Evolutionary conservation across 768 basidiomycete species (phyloP).

Genomic region (Trametes maxima): DNA sequence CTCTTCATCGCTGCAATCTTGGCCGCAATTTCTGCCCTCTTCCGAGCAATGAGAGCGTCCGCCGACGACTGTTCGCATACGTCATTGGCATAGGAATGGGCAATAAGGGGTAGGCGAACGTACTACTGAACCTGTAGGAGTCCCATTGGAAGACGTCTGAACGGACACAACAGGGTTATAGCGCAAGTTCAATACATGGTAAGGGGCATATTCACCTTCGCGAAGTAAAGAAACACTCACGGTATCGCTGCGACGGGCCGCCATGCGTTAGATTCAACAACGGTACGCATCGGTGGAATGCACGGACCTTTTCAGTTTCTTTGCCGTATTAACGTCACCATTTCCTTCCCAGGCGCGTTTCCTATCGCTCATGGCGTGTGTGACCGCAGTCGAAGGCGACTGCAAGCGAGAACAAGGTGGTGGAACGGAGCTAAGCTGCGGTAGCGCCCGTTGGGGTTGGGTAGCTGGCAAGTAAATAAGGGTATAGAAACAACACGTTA

Average conservation of each 20-base stretch:
- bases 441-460: background rate
- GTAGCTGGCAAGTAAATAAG: background rate
- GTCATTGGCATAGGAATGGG: slow-evolving; percentile 3
- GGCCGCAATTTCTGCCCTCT: slow-evolving; percentile 82
- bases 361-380: slow-evolving; percentile 59
- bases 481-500: background rate
- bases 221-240: slow-evolving; percentile 57
- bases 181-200: slow-evolving; percentile 57
- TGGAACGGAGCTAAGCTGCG: slow-evolving; percentile 6
- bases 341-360: slow-evolving; percentile 63
- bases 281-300: slow-evolving; percentile 7
- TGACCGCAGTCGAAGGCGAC: background rate
- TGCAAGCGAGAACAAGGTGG: background rate
- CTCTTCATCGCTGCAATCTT: slow-evolving; percentile 79
- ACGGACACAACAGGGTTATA: slow-evolving; percentile 62
- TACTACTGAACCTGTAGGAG: slow-evolving; percentile 45
- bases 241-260: slow-evolving; percentile 52
- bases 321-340: slow-evolving; percentile 48
- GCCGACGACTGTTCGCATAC: slow-evolving; percentile 41
- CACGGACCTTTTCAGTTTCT: slow-evolving; percentile 70
- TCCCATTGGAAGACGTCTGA: slow-evolving; percentile 56
- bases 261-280: slow-evolving; percentile 19
- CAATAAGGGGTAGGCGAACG: background rate
- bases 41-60: slow-evolving; percentile 77
- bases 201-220: slow-evolving; percentile 74